phyloP scores from a whole-genome alignment of 2,329 filamentous ascomycete genomes.

The Aspergillus costaricaensis region DNA sequence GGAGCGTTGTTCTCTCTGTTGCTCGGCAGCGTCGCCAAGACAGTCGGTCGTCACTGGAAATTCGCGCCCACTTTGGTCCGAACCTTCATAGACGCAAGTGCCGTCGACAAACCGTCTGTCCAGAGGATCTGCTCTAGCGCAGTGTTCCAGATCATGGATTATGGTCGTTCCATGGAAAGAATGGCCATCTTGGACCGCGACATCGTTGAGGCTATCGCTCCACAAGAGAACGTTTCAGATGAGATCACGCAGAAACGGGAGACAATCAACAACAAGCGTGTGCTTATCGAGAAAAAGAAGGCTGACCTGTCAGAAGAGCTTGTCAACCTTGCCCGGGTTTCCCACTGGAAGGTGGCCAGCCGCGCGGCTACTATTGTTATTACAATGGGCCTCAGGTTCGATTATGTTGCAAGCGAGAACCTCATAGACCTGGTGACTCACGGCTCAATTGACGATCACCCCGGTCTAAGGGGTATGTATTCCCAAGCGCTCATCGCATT shows the following conservation, averaged over 20 bases:
- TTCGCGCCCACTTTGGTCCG: conserved; percentile 89
- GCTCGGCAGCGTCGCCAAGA: conserved; percentile 85
- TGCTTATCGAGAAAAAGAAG: conserved; percentile 81
- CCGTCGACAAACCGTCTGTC: conserved; percentile 90
- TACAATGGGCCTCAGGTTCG: conserved; percentile 88
- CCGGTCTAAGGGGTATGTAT: conserved; percentile 78
- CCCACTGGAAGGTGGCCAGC: conserved; percentile 95
- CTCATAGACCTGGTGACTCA: conserved; percentile 80
- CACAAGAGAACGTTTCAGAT: conserved; percentile 63
- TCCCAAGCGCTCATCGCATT: conserved; percentile 75
- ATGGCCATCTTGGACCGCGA: conserved; percentile 78
- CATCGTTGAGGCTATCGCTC: conserved; percentile 71
- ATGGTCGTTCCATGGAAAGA: conserved; percentile 82
- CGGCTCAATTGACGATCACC: conserved; percentile 88
- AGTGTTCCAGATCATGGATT: conserved; percentile 85
- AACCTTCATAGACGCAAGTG: conserved; percentile 84
- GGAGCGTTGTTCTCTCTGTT: conserved; percentile 88
- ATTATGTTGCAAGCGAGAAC: conserved; percentile 76
- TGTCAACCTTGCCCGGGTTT: conserved; percentile 71
- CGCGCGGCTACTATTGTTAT: conserved; percentile 87
- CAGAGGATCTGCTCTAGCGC: conserved; percentile 82
- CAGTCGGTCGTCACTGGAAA: conserved; percentile 87
- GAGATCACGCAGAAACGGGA: conserved; percentile 63
- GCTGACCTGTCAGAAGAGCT: conserved; percentile 77
- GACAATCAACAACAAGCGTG: conserved; percentile 73